These are phyloP conservation scores for Abelmoschus esculentus DNA, from an alignment of 345 rosid species.

Conservation along the genomic window DNA sequence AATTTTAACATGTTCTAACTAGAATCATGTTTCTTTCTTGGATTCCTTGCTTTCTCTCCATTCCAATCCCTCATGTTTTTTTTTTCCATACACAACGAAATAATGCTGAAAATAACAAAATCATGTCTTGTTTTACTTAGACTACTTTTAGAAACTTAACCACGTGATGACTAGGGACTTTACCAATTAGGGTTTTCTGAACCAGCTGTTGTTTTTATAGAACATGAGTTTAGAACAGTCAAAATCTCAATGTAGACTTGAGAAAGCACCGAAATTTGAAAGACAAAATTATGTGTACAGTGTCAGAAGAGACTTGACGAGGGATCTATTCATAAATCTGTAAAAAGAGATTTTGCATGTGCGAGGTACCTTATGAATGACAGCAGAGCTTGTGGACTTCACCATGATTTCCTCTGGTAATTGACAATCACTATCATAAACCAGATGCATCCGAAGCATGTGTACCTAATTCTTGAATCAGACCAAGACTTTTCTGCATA, in stretches of 20 bases:
- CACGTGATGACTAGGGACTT: neutral
- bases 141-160: neutral
- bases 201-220: neutral
- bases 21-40: too few relatives aligned
- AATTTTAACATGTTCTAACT: too few relatives aligned
- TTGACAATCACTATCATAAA: conserved; percentile 1
- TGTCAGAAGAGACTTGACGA: neutral
- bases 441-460: conserved; percentile 1
- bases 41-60: neutral
- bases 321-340: neutral
- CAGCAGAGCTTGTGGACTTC: neutral
- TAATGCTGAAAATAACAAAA: neutral
- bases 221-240: neutral
- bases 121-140: neutral
- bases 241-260: neutral
- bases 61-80: neutral
- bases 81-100: neutral
- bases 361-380: neutral
- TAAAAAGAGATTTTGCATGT: neutral
- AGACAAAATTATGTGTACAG: neutral
- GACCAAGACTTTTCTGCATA: neutral
- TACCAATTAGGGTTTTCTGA: neutral
- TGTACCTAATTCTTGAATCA: conserved; percentile 7
- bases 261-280: neutral
- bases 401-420: neutral